These are phyloP conservation scores for Magnusiomyces tetraspermus DNA, from an alignment of 1,139 yeast genomes.

Conservation along the genomic window DNA sequence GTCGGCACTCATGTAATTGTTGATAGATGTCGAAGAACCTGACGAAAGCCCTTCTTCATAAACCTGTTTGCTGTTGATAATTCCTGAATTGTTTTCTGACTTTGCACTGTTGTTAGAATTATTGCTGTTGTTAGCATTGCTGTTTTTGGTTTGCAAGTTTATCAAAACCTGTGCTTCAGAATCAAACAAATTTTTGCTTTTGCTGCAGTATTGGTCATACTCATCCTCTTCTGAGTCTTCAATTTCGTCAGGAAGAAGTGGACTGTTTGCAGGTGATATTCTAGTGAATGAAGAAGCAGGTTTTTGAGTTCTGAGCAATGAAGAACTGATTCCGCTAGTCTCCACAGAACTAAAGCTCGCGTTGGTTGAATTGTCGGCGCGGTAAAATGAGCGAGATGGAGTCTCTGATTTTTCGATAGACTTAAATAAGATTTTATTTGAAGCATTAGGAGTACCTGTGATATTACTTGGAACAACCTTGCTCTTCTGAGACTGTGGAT, in stretches of 20 bases:
- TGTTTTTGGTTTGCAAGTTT: not conserved
- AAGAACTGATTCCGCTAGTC: not conserved
- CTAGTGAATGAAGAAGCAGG: not conserved
- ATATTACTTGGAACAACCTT: no score
- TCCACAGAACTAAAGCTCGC: not conserved
- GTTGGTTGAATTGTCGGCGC: no score
- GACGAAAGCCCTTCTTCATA: not conserved
- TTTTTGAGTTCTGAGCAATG: not conserved
- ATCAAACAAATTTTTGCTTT: not conserved
- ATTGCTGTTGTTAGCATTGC: not conserved
- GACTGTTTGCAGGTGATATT: not conserved
- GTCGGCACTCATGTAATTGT: not conserved
- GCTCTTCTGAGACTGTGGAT: no score
- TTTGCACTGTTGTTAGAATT: not conserved
- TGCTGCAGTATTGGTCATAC: not conserved
- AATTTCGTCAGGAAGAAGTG: not conserved
- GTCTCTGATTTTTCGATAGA: no score
- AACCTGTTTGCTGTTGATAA: not conserved
- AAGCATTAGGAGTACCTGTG: no score
- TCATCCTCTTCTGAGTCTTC: not conserved
- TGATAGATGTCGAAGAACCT: not conserved
- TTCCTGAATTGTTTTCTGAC: not conserved
- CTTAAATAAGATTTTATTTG: no score
- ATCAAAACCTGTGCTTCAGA: not conserved
- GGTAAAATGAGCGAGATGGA: no score